Percentiles rank a stretch among this genome's conserved stretches.
Conservation (phyloP, 176 grass and related monocot genomes). For the Triticum turgidum region DNA sequence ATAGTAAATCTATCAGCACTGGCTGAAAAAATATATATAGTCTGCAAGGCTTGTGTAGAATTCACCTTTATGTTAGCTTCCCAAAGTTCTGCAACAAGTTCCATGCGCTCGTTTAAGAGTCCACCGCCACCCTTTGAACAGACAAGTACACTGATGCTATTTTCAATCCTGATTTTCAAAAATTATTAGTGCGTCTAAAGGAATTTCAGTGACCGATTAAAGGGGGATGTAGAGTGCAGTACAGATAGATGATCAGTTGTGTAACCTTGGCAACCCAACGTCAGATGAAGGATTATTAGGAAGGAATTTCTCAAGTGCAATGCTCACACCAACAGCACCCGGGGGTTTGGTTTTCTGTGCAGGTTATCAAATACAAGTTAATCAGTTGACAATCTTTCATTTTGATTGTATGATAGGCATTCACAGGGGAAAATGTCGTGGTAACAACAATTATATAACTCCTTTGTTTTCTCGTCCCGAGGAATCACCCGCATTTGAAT, state of each 20-base stretch:
- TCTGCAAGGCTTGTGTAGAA: not conserved
- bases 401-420: conserved; percentile 1
- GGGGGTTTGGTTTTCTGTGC: conserved; percentile 74
- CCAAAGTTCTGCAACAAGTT: conserved; percentile 88
- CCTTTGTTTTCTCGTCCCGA: not conserved
- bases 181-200: not conserved
- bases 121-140: conserved; percentile 95
- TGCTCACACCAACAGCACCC: conserved; percentile 90
- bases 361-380: conserved; percentile 28
- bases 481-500: not conserved
- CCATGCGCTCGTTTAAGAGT: conserved; percentile 80
- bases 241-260: conserved; percentile 34
- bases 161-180: conserved; percentile 59
- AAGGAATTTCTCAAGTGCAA: conserved; percentile 94
- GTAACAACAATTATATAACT: not conserved
- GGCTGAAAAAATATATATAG: not conserved
- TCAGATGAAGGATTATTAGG: conserved; percentile 74
- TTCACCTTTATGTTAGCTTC: conserved; percentile 88
- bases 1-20: conserved; percentile 28
- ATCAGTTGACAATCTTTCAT: not conserved
- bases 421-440: not conserved
- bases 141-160: conserved; percentile 78
- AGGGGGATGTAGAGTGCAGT: not conserved
- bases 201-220: not conserved
- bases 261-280: conserved; percentile 60